Evolutionary conservation across 2,329 filamentous ascomycete species (phyloP).

Genomic region (Paraphaeosphaeria minitans): DNA sequence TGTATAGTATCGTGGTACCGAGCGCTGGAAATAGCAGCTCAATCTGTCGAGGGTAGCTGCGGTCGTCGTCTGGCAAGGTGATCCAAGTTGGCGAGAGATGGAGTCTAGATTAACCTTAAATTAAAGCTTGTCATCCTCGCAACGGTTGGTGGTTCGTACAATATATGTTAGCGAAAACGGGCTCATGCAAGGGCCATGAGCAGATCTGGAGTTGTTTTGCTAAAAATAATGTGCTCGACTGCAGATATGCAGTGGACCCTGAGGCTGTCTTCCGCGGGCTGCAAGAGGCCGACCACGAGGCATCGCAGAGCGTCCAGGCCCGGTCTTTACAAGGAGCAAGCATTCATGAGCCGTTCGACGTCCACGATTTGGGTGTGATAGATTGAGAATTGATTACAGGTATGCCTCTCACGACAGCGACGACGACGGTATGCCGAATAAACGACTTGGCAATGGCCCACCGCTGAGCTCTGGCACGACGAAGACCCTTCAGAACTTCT

Average conservation of each 20-base stretch:
- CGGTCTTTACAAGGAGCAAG: constrained; percentile 24
- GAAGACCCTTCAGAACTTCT: constrained; percentile 1
- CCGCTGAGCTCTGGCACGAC: constrained; percentile 7
- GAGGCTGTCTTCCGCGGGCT: constrained; percentile 15
- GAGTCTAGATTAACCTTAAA: constrained; percentile 48
- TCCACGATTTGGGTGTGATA: constrained; percentile 28
- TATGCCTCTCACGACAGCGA: constrained; percentile 27
- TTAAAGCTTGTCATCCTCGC: constrained; percentile 46
- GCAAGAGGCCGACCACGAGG: constrained; percentile 13
- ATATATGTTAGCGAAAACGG: constrained; percentile 35
- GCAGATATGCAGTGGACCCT: constrained; percentile 21
- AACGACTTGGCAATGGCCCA: constrained; percentile 21
- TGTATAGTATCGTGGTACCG: constrained; percentile 31
- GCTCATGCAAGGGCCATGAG: constrained; percentile 36
- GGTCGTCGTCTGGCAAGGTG: constrained; percentile 24
- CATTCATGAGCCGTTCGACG: constrained; percentile 24
- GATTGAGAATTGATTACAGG: constrained; percentile 43
- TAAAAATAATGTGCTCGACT: constrained; percentile 37
- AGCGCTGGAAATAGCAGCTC: constrained; percentile 35
- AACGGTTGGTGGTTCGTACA: constrained; percentile 26
- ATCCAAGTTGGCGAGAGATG: constrained; percentile 42
- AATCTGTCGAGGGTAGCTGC: constrained; percentile 21
- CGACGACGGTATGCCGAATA: constrained; percentile 18
- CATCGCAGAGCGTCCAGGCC: constrained; percentile 33
- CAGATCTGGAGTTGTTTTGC: constrained; percentile 21